phyloP scores from a whole-genome alignment of 192 early-diverging fungal genomes.

The Kappamyces sp. region DNA sequence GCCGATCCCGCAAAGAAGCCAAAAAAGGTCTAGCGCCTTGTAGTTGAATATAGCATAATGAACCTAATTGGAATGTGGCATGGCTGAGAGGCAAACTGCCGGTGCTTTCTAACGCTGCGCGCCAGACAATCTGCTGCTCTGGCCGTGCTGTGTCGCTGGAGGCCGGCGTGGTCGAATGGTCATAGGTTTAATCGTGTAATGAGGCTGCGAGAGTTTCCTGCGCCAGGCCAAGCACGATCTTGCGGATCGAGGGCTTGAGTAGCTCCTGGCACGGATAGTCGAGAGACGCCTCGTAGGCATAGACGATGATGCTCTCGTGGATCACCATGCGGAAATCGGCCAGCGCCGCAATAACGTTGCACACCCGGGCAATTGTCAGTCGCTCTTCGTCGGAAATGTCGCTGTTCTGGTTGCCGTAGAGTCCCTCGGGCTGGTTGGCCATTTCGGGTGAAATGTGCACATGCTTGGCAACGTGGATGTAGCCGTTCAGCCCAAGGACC shows the following conservation, averaged over 20 bases:
- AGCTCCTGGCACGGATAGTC: conserved; percentile 56
- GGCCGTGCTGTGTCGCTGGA: no score
- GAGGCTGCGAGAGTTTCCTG: not conserved
- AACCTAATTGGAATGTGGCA: not conserved
- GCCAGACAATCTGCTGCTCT: no score
- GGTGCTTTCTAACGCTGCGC: not conserved
- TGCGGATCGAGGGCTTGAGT: conserved; percentile 27
- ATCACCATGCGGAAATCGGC: conserved; percentile 74
- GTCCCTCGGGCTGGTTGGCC: conserved; percentile 59
- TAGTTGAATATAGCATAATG: not conserved
- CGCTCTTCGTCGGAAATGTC: conserved; percentile 72
- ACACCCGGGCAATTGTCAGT: conserved; percentile 80
- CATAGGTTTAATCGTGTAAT: not conserved
- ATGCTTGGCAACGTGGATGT: conserved; percentile 90
- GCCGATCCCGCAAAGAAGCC: not conserved
- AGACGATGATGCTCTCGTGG: conserved; percentile 83
- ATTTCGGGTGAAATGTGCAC: conserved; percentile 37
- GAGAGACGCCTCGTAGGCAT: conserved; percentile 82
- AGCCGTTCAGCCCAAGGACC: conserved; percentile 92
- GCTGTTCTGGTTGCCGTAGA: conserved; percentile 89
- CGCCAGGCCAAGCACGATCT: not conserved
- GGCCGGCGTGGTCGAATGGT: not conserved
- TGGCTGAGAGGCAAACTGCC: not conserved
- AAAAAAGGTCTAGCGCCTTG: not conserved
- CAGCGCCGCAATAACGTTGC: conserved; percentile 79